Evolutionary conservation across 768 basidiomycete genomes (phyloP).

Genomic region (Naganishia kalamii): DNA sequence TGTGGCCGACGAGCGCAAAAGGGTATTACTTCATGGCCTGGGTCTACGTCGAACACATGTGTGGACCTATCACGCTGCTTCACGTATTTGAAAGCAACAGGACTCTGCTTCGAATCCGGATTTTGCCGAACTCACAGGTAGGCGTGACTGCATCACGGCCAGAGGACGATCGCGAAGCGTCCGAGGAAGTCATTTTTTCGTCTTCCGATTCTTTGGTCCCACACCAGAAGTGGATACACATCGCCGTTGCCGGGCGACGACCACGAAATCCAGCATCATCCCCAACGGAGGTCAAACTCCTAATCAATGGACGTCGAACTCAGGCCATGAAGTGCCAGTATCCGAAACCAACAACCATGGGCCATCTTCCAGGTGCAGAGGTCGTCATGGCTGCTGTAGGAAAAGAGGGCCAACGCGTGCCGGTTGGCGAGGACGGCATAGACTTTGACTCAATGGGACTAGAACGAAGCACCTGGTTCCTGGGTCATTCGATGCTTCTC

Average conservation of each 20-base stretch:
- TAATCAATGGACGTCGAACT: constrained; percentile 39
- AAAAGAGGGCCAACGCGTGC: neutral
- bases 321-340: constrained; percentile 34
- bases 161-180: constrained; percentile 9
- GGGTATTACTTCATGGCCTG: constrained; percentile 44
- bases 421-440: neutral
- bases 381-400: constrained; percentile 9
- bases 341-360: constrained; percentile 15
- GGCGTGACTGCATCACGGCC: constrained; percentile 28
- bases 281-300: constrained; percentile 28
- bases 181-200: constrained; percentile 35
- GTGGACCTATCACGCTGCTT: constrained; percentile 37
- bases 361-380: neutral
- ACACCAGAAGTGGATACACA: constrained; percentile 43
- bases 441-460: constrained; percentile 18
- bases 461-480: constrained; percentile 42
- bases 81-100: constrained; percentile 31
- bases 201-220: constrained; percentile 41
- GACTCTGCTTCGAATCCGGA: constrained; percentile 36
- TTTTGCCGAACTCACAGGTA: constrained; percentile 43
- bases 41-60: constrained; percentile 41
- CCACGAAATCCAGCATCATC: constrained; percentile 10
- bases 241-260: constrained; percentile 34
- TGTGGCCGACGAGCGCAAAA: constrained; percentile 34
- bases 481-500: constrained; percentile 34